These are phyloP conservation scores for Bipolaris victoriae DNA, from an alignment of 2,329 filamentous ascomycete species.

Conservation along the genomic window DNA sequence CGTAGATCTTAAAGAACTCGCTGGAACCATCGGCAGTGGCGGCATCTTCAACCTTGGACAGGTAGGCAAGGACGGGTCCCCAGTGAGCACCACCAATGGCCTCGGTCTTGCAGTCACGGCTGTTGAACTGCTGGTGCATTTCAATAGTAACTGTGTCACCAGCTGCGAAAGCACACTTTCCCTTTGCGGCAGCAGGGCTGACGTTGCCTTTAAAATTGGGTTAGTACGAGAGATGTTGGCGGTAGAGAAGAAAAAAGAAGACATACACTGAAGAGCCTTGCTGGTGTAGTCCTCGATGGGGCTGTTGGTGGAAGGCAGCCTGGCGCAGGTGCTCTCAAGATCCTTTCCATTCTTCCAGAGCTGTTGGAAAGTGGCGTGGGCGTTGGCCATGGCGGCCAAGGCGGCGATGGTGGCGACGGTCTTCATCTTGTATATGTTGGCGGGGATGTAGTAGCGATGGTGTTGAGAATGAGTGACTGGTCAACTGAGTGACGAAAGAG, in stretches of 20 bases:
- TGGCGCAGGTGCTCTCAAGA: slow-evolving; percentile 38
- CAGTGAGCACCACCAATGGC: slow-evolving; percentile 52
- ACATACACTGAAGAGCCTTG: slow-evolving; percentile 37
- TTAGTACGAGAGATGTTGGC: not conserved
- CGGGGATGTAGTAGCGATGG: slow-evolving; percentile 7
- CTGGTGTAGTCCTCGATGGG: slow-evolving; percentile 40
- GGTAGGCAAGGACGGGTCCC: slow-evolving; percentile 62
- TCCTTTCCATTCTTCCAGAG: slow-evolving; percentile 41
- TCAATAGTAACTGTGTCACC: slow-evolving; percentile 40
- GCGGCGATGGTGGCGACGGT: slow-evolving; percentile 35
- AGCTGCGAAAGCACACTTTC: slow-evolving; percentile 35
- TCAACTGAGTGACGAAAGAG: slow-evolving; percentile 32
- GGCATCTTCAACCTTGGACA: slow-evolving; percentile 50
- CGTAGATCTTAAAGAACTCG: slow-evolving; percentile 58
- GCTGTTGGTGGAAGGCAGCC: slow-evolving; percentile 37
- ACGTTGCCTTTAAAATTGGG: slow-evolving; percentile 24
- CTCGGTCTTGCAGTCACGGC: slow-evolving; percentile 31
- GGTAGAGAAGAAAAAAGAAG: no score
- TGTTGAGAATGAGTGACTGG: slow-evolving; percentile 23
- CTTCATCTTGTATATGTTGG: slow-evolving; percentile 28
- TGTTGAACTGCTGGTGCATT: slow-evolving; percentile 40
- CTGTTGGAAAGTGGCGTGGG: slow-evolving; percentile 41
- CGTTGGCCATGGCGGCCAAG: slow-evolving; percentile 35
- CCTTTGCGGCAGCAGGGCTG: slow-evolving; percentile 32
- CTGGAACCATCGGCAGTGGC: slow-evolving; percentile 54